Percentiles rank a stretch among this genome's conserved stretches.
Conservation (phyloP, 495 filamentous ascomycete species). For the Delitschia confertaspora region DNA sequence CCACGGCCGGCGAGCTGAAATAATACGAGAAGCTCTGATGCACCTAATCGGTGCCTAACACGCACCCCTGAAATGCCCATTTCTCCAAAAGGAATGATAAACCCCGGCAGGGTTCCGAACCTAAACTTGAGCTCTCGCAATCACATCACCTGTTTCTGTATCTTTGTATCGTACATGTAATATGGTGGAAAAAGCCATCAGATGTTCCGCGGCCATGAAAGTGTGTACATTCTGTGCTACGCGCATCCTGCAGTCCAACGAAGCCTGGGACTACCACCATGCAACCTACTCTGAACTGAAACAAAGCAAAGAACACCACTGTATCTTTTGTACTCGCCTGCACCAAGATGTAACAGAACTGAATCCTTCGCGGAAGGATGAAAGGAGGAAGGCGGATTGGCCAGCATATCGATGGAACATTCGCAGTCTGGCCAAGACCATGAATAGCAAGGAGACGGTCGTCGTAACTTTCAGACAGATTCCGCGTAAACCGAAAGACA, state of each 20-base stretch:
- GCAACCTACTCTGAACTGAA: background rate
- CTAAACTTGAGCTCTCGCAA: too few species aligned
- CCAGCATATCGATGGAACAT: constrained; percentile 13
- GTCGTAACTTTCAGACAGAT: constrained; percentile 15
- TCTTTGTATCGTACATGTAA: too few species aligned
- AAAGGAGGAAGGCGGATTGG: background rate
- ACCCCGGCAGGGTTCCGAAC: too few species aligned
- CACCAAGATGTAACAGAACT: background rate
- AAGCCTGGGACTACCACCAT: constrained; percentile 4
- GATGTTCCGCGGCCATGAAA: too few species aligned
- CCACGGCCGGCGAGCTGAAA: too few species aligned
- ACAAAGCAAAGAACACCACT: background rate
- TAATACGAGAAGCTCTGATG: too few species aligned
- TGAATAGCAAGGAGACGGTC: constrained; percentile 7
- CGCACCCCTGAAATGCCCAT: too few species aligned
- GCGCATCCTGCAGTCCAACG: background rate
- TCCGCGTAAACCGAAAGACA: background rate
- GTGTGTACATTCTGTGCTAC: background rate
- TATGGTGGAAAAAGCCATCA: too few species aligned
- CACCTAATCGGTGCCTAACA: too few species aligned
- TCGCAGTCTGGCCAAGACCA: constrained; percentile 1
- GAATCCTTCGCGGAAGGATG: background rate
- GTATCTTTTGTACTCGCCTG: constrained; percentile 2
- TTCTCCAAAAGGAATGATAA: too few species aligned
- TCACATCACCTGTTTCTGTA: too few species aligned